phyloP scores from a whole-genome alignment of 805 yeast species.

The Candida alai region DNA sequence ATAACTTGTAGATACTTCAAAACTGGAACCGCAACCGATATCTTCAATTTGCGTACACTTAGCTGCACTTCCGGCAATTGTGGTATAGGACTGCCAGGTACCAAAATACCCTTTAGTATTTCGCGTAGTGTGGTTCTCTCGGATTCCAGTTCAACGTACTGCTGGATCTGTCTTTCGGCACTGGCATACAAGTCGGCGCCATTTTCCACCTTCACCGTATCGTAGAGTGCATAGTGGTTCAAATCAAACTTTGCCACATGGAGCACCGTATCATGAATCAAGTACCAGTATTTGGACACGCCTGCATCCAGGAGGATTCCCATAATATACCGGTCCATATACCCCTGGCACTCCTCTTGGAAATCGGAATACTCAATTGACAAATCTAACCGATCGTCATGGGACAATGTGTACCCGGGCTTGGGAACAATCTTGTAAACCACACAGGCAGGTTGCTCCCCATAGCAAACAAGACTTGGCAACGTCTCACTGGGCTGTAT shows the following conservation, averaged over 20 bases:
- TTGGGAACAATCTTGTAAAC: conserved; percentile 49
- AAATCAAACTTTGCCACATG: conserved; percentile 24
- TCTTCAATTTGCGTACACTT: conserved; percentile 26
- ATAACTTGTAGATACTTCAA: conserved; percentile 59
- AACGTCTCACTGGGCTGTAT: conserved; percentile 16
- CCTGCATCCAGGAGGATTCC: conserved; percentile 2
- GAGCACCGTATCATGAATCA: conserved; percentile 19
- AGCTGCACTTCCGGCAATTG: not conserved
- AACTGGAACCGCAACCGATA: conserved; percentile 61
- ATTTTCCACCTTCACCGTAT: conserved; percentile 17
- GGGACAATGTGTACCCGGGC: conserved; percentile 13
- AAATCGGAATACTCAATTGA: conserved; percentile 45
- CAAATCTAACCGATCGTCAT: conserved; percentile 39
- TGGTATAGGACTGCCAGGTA: not conserved
- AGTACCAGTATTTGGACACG: conserved; percentile 18
- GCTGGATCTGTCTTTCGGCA: conserved; percentile 12
- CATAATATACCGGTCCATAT: conserved; percentile 1
- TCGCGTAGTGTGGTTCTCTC: conserved; percentile 12
- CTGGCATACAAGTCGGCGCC: conserved; percentile 13
- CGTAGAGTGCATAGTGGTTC: conserved; percentile 24
- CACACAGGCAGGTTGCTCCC: conserved; percentile 66
- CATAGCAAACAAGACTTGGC: conserved; percentile 47
- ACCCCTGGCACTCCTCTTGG: conserved; percentile 37
- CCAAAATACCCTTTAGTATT: conserved; percentile 3
- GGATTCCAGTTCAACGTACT: conserved; percentile 9